phyloP scores from a whole-genome alignment of 306 rosid species.

The Cucurbita pepo region DNA sequence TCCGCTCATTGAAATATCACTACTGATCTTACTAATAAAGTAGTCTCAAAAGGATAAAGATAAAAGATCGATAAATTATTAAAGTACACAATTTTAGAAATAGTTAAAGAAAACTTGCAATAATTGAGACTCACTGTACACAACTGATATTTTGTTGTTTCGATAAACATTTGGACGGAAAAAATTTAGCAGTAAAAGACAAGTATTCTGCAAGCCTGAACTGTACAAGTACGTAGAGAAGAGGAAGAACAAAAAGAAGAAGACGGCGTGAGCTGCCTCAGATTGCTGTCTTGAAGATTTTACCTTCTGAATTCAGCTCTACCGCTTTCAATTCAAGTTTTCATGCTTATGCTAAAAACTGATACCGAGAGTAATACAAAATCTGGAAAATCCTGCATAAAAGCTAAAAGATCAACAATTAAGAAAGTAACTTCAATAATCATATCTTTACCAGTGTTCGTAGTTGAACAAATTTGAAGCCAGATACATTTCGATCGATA shows the following conservation, averaged over 20 bases:
- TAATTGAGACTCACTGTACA: neutral
- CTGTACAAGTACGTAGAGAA: neutral
- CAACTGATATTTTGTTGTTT: neutral
- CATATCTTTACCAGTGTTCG: neutral
- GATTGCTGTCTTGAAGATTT: neutral
- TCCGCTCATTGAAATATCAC: slow-evolving; percentile 45
- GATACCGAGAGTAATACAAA: no score
- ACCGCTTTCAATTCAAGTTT: neutral
- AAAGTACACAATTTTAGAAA: neutral
- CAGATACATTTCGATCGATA: neutral
- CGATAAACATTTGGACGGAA: neutral
- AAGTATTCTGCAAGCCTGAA: neutral
- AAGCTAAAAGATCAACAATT: neutral
- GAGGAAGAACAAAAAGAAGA: neutral
- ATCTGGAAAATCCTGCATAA: neutral
- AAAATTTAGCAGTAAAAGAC: neutral
- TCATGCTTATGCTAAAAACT: no score
- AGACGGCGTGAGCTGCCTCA: neutral
- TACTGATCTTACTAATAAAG: slow-evolving; percentile 24
- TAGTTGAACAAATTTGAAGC: neutral
- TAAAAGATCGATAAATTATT: neutral
- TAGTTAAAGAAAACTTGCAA: neutral
- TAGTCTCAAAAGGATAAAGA: neutral
- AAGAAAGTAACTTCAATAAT: neutral
- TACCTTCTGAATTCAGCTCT: neutral